Evolutionary conservation across 768 basidiomycete genomes (phyloP).

Genomic region (Boletus pseudopeckii): DNA sequence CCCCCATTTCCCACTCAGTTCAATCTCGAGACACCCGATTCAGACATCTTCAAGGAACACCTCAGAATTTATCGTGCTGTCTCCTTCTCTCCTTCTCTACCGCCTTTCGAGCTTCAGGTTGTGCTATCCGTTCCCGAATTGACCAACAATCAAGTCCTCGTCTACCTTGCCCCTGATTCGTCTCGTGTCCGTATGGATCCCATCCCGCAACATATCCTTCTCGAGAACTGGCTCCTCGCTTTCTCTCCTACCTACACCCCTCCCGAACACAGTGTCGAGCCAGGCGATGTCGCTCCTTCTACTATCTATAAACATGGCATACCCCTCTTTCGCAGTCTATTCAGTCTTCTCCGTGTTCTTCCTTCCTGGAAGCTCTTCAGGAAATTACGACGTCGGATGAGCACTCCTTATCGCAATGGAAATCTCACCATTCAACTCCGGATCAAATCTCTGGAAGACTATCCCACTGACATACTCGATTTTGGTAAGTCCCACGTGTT

Average conservation of each 20-base stretch:
- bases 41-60: conserved; percentile 61
- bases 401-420: conserved; percentile 36
- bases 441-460: conserved; percentile 37
- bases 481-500: conserved; percentile 37
- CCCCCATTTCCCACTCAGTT: conserved; percentile 45
- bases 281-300: conserved; percentile 56
- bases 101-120: conserved; percentile 65
- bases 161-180: conserved; percentile 56
- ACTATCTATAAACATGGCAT: conserved; percentile 86
- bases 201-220: conserved; percentile 62
- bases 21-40: conserved; percentile 77
- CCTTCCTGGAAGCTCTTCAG: conserved; percentile 75
- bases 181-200: conserved; percentile 66
- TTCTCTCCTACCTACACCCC: conserved; percentile 34
- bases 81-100: conserved; percentile 29
- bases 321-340: conserved; percentile 73
- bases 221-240: conserved; percentile 66
- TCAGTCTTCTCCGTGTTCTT: conserved; percentile 63
- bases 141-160: conserved; percentile 66
- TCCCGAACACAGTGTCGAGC: conserved; percentile 22
- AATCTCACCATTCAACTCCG: conserved; percentile 48
- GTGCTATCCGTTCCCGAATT: conserved; percentile 68
- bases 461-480: conserved; percentile 27
- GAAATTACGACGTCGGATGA: conserved; percentile 47
- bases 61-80: conserved; percentile 58